Evolutionary conservation across 305 asterid species (phyloP), one percentile per base, ranked within the genome.

Genomic region (Fraxinus platypoda): DNA sequence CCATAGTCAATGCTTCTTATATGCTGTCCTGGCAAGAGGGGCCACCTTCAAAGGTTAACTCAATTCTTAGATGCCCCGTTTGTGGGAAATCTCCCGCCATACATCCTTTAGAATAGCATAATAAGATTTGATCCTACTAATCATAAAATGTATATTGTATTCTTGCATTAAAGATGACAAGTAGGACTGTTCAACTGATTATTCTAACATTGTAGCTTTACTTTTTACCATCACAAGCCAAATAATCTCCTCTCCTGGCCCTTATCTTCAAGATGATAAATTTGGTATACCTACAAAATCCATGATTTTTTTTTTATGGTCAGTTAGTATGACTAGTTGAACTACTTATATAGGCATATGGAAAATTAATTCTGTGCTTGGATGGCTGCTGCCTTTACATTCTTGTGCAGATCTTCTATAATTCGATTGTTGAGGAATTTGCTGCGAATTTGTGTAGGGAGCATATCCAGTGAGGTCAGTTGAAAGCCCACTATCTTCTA

Each of bases 401-500:
- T 77, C 76, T 76, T 71, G 71, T 54, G 37, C 34, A 11, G 54
- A 33, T 82, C 34, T 28, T 62, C 28, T 43, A 12, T n/a, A 46
- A 8, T 81, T 37, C 70, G 77, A 76, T 78, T 81, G 66, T 75
- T 64, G 77, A 83, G 80, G 81, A 54, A 54, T 54, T 71, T 21
- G 31, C 84, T 86, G 78, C 73, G 43, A 35, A 83, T 83, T 66
- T 80, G 80, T 73, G 79, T 87, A 92, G 97, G 94, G 91, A 37
- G 75, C 81, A 62, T 85, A 88, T 88, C 93, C 91, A 79, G 89
- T 87, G 78, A 83, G 82, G 78, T 87, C 94, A 41, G 89, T 87
- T 74, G 95, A 89, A 86, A 91, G 91, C 83, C 92, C 94, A 80
- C 41, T 88, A 75, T 89, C 90, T 74, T 84, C 90, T 37, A 81